Base-by-base conservation (phyloP, 164 flowering plant genomes). In the Amborella trichopoda region DNA sequence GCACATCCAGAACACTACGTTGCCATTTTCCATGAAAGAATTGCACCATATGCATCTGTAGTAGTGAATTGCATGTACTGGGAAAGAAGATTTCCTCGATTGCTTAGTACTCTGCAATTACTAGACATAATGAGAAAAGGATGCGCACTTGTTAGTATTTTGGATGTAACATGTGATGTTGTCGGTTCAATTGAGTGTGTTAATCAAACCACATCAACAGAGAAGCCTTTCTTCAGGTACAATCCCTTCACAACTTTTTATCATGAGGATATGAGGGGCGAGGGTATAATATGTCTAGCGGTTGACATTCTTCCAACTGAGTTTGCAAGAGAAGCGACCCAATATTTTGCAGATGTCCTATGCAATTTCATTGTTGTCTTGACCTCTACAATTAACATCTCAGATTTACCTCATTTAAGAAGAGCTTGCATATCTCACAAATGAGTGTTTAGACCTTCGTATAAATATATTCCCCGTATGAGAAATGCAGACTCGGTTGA, bases 31-130 rank as follows among this genome's bases (percentile, higher is more conserved):
- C n/a, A n/a, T n/a, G n/a, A n/a, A n/a, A n/a, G n/a, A n/a, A n/a
- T n/a, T n/a, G n/a, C n/a, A n/a, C n/a, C n/a, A n/a, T n/a, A n/a
- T n/a, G n/a, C n/a, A n/a, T n/a, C n/a, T n/a, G n/a, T n/a, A n/a
- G 54, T 79, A 91, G 99, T 93, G 14, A 93, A 93, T 64, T 88
- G 97, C 73, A 85, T 93, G 79, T 93, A 93, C 46, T 93, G 99
- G 99, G 99, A 93, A 70, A 71, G 59, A 68, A 76, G 99, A 56
- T 93, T 78, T 64, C 96, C 99, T 37, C 75, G 73, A 32, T 65
- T 93, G 62, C 65, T 93, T 75, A 88, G 68, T 59, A 73, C 61
- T 14, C 33, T 67, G 64, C 96, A 88, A 65, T 61, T 93, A 50
- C 81, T 70, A 63, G 82, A 74, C 36, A 50, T 88, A 39, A 66